Evolutionary conservation across 2,329 filamentous ascomycete species (phyloP).

Genomic region (Aspergillus pseudonomiae): DNA sequence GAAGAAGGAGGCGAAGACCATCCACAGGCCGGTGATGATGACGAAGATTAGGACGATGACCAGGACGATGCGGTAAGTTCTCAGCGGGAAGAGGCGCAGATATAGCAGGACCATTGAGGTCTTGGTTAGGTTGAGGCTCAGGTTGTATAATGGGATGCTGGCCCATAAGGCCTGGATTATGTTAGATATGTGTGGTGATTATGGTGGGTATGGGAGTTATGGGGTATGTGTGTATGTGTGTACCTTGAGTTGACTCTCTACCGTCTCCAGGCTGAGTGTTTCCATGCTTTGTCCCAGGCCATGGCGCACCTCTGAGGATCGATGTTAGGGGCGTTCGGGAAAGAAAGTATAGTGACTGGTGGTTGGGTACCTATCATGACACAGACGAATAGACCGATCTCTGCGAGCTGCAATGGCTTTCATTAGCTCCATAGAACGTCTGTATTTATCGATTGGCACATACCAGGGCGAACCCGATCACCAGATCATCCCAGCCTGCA

Average conservation of each 20-base stretch:
- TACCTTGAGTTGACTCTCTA: slow-evolving; percentile 28
- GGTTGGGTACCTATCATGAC: slow-evolving; percentile 16
- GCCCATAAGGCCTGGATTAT: slow-evolving; percentile 30
- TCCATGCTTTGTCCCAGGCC: slow-evolving; percentile 23
- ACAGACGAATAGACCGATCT: slow-evolving; percentile 18
- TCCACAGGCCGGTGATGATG: slow-evolving; percentile 29
- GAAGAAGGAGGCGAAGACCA: slow-evolving; percentile 29
- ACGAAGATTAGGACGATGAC: slow-evolving; percentile 24
- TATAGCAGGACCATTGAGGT: slow-evolving; percentile 36
- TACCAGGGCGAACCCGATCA: slow-evolving; percentile 28
- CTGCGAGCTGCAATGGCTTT: slow-evolving; percentile 9
- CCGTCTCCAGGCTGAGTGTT: slow-evolving; percentile 6
- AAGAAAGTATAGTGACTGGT: background rate
- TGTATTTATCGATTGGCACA: background rate
- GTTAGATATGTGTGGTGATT: background rate
- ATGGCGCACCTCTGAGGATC: slow-evolving; percentile 23
- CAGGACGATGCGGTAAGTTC: slow-evolving; percentile 23
- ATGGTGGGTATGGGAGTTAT: background rate
- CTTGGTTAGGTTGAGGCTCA: slow-evolving; percentile 36
- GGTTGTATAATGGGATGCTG: slow-evolving; percentile 41
- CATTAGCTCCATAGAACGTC: slow-evolving; percentile 6
- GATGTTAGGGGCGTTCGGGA: background rate
- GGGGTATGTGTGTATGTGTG: background rate
- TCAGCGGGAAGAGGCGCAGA: slow-evolving; percentile 33
- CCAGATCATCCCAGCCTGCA: slow-evolving; percentile 33